These are phyloP conservation scores for Fragilaria radians DNA, from an alignment of 108 stramenopile genomes.

Conservation along the genomic window DNA sequence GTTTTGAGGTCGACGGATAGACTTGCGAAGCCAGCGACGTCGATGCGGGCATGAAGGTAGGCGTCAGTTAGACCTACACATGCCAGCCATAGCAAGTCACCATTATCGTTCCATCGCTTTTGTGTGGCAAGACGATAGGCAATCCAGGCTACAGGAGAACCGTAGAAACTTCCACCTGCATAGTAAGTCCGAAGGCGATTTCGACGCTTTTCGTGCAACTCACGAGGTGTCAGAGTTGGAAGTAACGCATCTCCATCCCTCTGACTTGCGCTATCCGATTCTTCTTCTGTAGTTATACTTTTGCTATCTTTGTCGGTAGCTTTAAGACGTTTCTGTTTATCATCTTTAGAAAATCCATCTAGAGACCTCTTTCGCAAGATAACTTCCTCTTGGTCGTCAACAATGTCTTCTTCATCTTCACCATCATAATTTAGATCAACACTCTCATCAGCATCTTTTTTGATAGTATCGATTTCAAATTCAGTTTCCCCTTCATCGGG, in stretches of 20 bases:
- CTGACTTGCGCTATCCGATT: conserved; percentile 5
- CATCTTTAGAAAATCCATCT: neutral
- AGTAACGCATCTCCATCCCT: conserved; percentile 9
- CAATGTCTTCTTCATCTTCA: conserved; percentile 20
- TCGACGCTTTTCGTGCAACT: conserved; percentile 56
- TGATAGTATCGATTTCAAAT: conserved; percentile 8
- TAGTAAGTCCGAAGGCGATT: conserved; percentile 66
- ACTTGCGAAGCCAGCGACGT: conserved; percentile 53
- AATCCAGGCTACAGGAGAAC: conserved; percentile 61
- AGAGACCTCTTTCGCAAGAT: conserved; percentile 4
- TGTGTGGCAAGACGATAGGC: conserved; percentile 57
- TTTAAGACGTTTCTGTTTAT: neutral
- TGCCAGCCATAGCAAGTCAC: conserved; percentile 77
- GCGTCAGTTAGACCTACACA: conserved; percentile 81
- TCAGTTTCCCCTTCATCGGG: conserved; percentile 37
- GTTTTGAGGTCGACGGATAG: conserved; percentile 45
- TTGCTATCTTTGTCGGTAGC: conserved; percentile 17
- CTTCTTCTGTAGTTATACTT: conserved; percentile 26
- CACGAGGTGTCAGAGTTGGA: conserved; percentile 30
- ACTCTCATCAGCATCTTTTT: conserved; percentile 2
- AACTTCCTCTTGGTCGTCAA: conserved; percentile 4
- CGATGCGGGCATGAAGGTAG: conserved; percentile 61
- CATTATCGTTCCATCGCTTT: conserved; percentile 53
- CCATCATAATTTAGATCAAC: conserved; percentile 33
- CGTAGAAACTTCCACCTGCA: conserved; percentile 53